phyloP scores from a whole-genome alignment of 257 asterid species.

The Pogostemon cablin region DNA sequence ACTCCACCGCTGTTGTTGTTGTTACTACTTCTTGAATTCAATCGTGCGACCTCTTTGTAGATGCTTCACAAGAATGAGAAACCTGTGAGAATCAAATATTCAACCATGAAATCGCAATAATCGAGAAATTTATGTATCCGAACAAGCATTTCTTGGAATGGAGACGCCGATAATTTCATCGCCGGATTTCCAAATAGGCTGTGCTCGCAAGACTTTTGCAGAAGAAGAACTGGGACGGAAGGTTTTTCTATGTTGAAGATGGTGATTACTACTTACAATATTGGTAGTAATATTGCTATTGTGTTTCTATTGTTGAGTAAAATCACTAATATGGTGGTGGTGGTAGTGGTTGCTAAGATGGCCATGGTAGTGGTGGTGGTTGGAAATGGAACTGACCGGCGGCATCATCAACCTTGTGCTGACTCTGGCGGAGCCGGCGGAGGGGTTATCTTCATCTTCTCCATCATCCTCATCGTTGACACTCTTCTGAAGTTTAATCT shows the following conservation, averaged over 20 bases:
- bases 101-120: slow-evolving; percentile 15
- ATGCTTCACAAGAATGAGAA: slow-evolving; percentile 48
- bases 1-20: slow-evolving; percentile 49
- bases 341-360: slow-evolving; percentile 35
- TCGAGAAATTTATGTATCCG: slow-evolving; percentile 47
- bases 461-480: slow-evolving; percentile 84
- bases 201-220: slow-evolving; percentile 52
- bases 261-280: slow-evolving; percentile 42
- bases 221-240: slow-evolving; percentile 53
- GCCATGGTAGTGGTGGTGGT: slow-evolving; percentile 51
- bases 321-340: slow-evolving; percentile 43
- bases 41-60: slow-evolving; percentile 85
- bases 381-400: slow-evolving; percentile 7
- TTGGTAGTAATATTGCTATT: slow-evolving; percentile 32
- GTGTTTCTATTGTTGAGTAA: slow-evolving; percentile 50
- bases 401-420: slow-evolving; percentile 50
- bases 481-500: slow-evolving; percentile 87
- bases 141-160: slow-evolving; percentile 95
- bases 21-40: slow-evolving; percentile 63
- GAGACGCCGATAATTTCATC: slow-evolving; percentile 92
- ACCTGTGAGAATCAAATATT: slow-evolving; percentile 30
- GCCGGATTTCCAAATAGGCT: slow-evolving; percentile 88
- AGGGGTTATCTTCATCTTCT: slow-evolving; percentile 51
- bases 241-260: slow-evolving; percentile 67
- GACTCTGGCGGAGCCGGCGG: slow-evolving; percentile 33